These are phyloP conservation scores for Yarrowia sp. DNA, from an alignment of 805 yeast genomes.

Conservation along the genomic window DNA sequence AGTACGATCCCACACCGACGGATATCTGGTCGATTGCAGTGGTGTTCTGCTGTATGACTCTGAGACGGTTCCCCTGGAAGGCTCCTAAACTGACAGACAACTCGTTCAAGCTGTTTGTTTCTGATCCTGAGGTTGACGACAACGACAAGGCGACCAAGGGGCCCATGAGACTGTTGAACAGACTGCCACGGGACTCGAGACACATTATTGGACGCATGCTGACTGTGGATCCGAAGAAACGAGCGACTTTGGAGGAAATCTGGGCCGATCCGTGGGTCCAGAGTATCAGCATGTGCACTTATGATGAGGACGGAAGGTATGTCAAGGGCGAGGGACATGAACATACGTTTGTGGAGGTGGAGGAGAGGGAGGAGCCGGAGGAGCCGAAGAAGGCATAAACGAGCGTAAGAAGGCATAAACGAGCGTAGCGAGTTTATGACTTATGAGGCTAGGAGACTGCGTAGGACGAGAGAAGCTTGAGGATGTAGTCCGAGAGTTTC, in stretches of 20 bases:
- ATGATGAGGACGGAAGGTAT: conserved; percentile 43
- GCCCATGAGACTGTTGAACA: conserved; percentile 71
- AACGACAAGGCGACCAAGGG: conserved; percentile 56
- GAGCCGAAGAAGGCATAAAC: background rate
- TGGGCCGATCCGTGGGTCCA: conserved; percentile 63
- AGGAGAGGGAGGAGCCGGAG: conserved; percentile 40
- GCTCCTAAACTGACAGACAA: conserved; percentile 83
- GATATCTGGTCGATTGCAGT: conserved; percentile 95
- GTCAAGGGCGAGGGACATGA: conserved; percentile 46
- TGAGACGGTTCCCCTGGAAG: conserved; percentile 94
- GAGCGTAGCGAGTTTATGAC: background rate
- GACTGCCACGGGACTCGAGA: conserved; percentile 73
- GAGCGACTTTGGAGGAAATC: conserved; percentile 67
- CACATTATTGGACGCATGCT: conserved; percentile 70
- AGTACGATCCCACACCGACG: conserved; percentile 90
- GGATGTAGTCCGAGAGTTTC: too few relatives aligned
- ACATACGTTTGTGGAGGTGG: conserved; percentile 49
- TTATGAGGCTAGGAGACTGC: too few relatives aligned
- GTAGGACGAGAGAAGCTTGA: too few relatives aligned
- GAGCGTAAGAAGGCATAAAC: background rate
- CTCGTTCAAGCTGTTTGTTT: conserved; percentile 76
- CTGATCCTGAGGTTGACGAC: conserved; percentile 43
- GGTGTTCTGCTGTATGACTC: conserved; percentile 88
- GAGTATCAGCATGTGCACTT: conserved; percentile 62
- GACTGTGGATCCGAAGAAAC: conserved; percentile 60